Conservation (phyloP, 2,329 filamentous ascomycete genomes). For the Albophoma yamanashiensis region DNA sequence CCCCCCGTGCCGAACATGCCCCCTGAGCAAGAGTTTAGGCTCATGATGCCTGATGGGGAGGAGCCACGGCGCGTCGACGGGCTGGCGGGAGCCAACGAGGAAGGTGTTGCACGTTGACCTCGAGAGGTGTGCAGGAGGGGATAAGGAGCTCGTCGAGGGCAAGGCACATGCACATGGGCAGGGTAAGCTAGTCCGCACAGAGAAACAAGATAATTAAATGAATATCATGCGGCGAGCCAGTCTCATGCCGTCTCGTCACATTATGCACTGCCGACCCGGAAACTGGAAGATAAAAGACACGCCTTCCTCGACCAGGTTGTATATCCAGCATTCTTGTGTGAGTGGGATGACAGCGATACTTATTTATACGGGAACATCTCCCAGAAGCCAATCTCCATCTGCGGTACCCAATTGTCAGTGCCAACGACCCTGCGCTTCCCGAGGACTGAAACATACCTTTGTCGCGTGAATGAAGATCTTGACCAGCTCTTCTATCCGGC, state of each 20-base stretch:
- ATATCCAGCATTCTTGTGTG: not conserved
- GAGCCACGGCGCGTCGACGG: conserved; percentile 28
- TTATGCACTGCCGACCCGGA: too few relatives aligned
- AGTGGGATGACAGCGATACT: not conserved
- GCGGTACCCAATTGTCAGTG: not conserved
- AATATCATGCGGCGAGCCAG: not conserved
- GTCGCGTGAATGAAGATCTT: conserved; percentile 82
- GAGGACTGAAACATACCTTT: conserved; percentile 41
- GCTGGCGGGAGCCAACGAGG: not conserved
- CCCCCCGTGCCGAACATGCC: conserved; percentile 31
- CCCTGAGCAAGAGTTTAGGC: conserved; percentile 33
- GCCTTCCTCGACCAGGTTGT: not conserved
- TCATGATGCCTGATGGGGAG: conserved; percentile 42
- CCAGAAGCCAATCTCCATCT: conserved; percentile 47
- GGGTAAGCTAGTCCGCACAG: not conserved
- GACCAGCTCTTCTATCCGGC: conserved; percentile 70
- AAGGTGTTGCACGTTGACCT: not conserved
- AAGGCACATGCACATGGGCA: not conserved
- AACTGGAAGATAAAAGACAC: not conserved
- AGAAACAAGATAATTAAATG: not conserved
- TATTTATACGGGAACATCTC: conserved; percentile 34
- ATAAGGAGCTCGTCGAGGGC: not conserved
- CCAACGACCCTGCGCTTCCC: too few relatives aligned
- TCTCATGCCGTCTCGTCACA: not conserved
- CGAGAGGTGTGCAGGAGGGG: not conserved